Evolutionary conservation across 352 stramenopile genomes (phyloP).

Genomic region (Pseudoperonospora humuli): DNA sequence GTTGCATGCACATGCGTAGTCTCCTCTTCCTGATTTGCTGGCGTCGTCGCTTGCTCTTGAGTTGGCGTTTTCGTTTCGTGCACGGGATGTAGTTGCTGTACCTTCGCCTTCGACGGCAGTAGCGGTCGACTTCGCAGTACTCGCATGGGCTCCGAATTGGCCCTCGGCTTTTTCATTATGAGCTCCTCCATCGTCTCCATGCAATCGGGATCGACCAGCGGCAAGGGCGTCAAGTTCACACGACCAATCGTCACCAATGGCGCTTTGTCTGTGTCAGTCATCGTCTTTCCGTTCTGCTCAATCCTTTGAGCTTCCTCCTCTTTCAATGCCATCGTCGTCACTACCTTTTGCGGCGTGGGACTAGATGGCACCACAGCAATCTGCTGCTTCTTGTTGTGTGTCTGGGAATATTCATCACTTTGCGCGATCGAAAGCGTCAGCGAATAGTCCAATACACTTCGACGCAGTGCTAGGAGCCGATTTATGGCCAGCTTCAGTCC

Average conservation of each 20-base stretch:
- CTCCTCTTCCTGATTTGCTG: slow-evolving; percentile 8
- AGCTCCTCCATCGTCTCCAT: slow-evolving; percentile 7
- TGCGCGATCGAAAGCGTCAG: slow-evolving; percentile 52
- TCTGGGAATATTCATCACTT: slow-evolving; percentile 14
- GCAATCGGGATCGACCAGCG: slow-evolving; percentile 6
- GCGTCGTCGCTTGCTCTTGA: slow-evolving; percentile 2
- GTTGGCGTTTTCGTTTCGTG: slow-evolving; percentile 10
- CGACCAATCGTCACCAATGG: slow-evolving; percentile 11
- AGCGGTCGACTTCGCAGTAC: slow-evolving; percentile 18
- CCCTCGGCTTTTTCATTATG: slow-evolving; percentile 14
- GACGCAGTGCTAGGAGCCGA: slow-evolving; percentile 25
- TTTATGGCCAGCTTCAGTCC: slow-evolving; percentile 17
- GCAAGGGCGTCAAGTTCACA: slow-evolving; percentile 15
- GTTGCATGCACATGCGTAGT: slow-evolving; percentile 1
- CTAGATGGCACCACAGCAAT: slow-evolving; percentile 15
- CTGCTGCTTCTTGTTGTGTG: slow-evolving; percentile 15
- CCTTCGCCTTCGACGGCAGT: slow-evolving; percentile 15
- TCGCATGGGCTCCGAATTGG: slow-evolving; percentile 26
- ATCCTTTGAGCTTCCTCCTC: slow-evolving; percentile 3
- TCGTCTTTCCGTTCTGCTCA: slow-evolving; percentile 8
- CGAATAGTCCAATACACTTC: slow-evolving; percentile 44
- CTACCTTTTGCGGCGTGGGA: slow-evolving; percentile 20
- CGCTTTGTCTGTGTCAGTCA: not conserved
- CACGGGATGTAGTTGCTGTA: slow-evolving; percentile 4
- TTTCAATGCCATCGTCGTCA: slow-evolving; percentile 20